phyloP scores from a whole-genome alignment of 805 yeast genomes.

The Candida nitratophila region DNA sequence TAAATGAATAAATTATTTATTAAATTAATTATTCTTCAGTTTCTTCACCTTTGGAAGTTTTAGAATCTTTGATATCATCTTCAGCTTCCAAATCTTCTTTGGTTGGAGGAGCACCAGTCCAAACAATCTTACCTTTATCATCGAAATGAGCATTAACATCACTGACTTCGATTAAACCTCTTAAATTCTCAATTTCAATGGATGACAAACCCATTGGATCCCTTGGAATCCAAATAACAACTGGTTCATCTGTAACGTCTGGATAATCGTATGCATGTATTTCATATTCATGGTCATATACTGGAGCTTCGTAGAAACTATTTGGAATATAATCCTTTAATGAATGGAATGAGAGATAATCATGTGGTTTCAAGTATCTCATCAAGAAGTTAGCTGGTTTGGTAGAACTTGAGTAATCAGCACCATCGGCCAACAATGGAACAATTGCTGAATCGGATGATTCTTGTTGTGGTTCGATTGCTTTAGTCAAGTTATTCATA shows the following conservation, averaged over 20 bases:
- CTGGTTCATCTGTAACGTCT: constrained; percentile 58
- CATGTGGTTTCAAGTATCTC: constrained; percentile 50
- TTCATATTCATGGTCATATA: constrained; percentile 34
- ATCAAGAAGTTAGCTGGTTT: constrained; percentile 15
- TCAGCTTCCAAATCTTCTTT: background rate
- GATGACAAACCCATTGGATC: constrained; percentile 82
- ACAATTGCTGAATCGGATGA: constrained; percentile 14
- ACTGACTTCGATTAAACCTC: constrained; percentile 49
- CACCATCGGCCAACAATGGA: constrained; percentile 72
- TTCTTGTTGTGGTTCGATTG: constrained; percentile 2
- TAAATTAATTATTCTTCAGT: background rate
- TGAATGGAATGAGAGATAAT: constrained; percentile 42
- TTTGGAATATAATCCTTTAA: constrained; percentile 50
- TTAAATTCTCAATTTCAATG: constrained; percentile 47
- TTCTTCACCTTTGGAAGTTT: too few relatives aligned
- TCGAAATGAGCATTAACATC: constrained; percentile 63
- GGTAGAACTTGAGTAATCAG: constrained; percentile 24
- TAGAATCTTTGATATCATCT: background rate
- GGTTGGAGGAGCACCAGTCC: constrained; percentile 47
- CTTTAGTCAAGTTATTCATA: background rate
- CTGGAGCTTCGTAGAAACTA: constrained; percentile 43
- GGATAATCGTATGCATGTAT: constrained; percentile 74
- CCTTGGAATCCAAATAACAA: constrained; percentile 85
- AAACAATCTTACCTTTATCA: constrained; percentile 39
- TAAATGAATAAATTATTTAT: too few relatives aligned